Percentiles rank a stretch among this genome's conserved stretches.
These are phyloP conservation scores for Inga leiocalycina DNA, from an alignment of 306 rosid genomes.

Conservation along the genomic window DNA sequence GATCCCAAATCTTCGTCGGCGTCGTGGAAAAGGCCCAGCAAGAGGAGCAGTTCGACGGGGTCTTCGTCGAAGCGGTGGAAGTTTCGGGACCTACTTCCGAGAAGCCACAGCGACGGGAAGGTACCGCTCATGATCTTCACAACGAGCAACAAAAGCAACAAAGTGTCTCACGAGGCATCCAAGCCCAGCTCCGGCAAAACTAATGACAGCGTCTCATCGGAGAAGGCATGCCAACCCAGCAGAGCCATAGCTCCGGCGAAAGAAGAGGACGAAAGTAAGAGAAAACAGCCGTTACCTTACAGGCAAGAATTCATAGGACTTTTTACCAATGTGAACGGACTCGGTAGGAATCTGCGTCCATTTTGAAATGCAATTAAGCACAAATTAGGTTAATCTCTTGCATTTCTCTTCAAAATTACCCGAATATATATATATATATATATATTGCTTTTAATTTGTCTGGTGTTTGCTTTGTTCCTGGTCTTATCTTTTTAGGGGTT, in stretches of 20 bases:
- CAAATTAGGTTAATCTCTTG: not conserved
- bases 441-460: not conserved
- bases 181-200: slow-evolving; percentile 22
- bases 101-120: slow-evolving; percentile 62
- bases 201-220: not conserved
- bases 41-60: slow-evolving; percentile 59
- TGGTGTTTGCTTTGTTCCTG: too few relatives aligned
- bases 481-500: not conserved
- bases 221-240: not conserved
- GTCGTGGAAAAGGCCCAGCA: slow-evolving; percentile 17
- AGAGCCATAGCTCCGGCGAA: not conserved
- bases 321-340: slow-evolving; percentile 49
- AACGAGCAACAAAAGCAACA: slow-evolving; percentile 33
- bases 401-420: not conserved
- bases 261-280: slow-evolving; percentile 37
- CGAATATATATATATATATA: not conserved
- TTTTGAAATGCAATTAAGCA: slow-evolving; percentile 31
- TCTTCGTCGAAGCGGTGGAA: slow-evolving; percentile 73
- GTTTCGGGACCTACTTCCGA: slow-evolving; percentile 53
- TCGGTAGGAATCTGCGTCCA: slow-evolving; percentile 49
- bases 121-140: slow-evolving; percentile 32
- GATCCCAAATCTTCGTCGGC: slow-evolving; percentile 39
- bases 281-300: slow-evolving; percentile 37
- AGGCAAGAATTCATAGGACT: slow-evolving; percentile 57
- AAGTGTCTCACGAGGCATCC: not conserved